These are phyloP conservation scores for Lactifluus echinatus DNA, from an alignment of 768 basidiomycete species.

Conservation along the genomic window DNA sequence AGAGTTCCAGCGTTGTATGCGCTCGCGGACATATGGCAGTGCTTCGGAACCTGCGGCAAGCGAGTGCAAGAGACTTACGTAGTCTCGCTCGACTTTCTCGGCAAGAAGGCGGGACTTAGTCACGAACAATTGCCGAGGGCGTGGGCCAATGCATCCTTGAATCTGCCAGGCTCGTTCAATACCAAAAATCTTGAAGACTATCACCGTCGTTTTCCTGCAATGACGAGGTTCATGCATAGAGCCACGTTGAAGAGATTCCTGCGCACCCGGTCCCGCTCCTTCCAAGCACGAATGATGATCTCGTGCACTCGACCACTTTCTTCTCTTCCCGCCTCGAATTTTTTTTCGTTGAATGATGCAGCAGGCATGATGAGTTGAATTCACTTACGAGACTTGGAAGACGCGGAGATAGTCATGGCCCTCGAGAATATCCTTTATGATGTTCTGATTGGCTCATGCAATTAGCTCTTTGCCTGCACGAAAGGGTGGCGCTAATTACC, in stretches of 20 bases:
- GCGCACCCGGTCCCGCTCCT: constrained; percentile 66
- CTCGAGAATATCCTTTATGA: constrained; percentile 12
- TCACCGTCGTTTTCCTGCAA: constrained; percentile 63
- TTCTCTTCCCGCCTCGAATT: constrained; percentile 10
- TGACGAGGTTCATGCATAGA: not conserved
- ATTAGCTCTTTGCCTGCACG: not conserved
- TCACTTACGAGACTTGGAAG: constrained; percentile 17
- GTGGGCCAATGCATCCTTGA: constrained; percentile 29
- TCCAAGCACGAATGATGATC: constrained; percentile 25
- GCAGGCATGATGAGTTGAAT: not conserved
- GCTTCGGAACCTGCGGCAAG: constrained; percentile 31
- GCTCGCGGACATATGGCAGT: constrained; percentile 31
- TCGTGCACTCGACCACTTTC: constrained; percentile 11
- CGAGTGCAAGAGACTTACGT: constrained; percentile 40
- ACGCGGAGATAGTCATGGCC: constrained; percentile 12
- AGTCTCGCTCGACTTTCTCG: constrained; percentile 64
- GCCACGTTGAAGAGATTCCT: not conserved
- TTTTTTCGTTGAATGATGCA: not conserved
- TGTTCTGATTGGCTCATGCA: not conserved
- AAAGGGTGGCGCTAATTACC: not conserved
- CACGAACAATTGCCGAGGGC: constrained; percentile 62
- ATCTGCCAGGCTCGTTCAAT: constrained; percentile 49
- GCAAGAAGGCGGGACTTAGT: constrained; percentile 62
- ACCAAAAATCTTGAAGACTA: constrained; percentile 68
- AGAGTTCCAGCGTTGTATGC: constrained; percentile 17